Percentiles rank a stretch among this genome's conserved stretches.
Evolutionary conservation across 805 yeast genomes (phyloP).

Genomic region (Dipodascus geniculatus): DNA sequence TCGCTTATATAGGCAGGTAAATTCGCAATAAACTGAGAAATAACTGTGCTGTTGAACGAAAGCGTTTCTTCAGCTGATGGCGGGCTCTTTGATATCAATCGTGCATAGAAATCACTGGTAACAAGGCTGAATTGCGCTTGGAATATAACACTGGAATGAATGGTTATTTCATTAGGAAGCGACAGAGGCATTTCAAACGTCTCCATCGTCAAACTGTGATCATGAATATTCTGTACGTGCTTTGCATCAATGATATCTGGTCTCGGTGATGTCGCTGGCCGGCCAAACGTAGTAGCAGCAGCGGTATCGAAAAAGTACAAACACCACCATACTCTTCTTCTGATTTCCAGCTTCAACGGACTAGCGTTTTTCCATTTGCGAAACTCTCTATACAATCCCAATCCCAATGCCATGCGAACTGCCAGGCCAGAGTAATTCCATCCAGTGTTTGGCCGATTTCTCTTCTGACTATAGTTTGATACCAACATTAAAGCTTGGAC

Average conservation of each 20-base stretch:
- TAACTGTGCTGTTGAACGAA: slow-evolving; percentile 33
- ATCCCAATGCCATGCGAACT: slow-evolving; percentile 51
- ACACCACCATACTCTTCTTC: slow-evolving; percentile 62
- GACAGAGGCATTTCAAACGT: slow-evolving; percentile 5
- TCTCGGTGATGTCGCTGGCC: slow-evolving; percentile 46
- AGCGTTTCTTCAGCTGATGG: slow-evolving; percentile 40
- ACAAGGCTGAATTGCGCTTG: slow-evolving; percentile 39
- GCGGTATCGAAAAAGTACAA: slow-evolving; percentile 51
- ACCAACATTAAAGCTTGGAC: slow-evolving; percentile 41
- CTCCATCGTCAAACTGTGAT: slow-evolving; percentile 27
- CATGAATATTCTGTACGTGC: slow-evolving; percentile 40
- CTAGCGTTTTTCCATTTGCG: slow-evolving; percentile 28
- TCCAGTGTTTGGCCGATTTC: slow-evolving; percentile 55
- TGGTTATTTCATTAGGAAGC: slow-evolving; percentile 31
- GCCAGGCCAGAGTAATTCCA: slow-evolving; percentile 60
- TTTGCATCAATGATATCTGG: slow-evolving; percentile 36
- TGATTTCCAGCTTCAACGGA: slow-evolving; percentile 38
- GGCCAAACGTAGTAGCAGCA: slow-evolving; percentile 50
- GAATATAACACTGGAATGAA: slow-evolving; percentile 45
- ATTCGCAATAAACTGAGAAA: slow-evolving; percentile 26
- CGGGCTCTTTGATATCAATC: slow-evolving; percentile 34
- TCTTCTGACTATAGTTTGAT: slow-evolving; percentile 50
- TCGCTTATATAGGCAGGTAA: slow-evolving; percentile 40
- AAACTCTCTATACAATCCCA: slow-evolving; percentile 51
- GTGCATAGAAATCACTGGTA: slow-evolving; percentile 37